Evolutionary conservation across 2,329 filamentous ascomycete species (phyloP).

Genomic region (Talaromyces sp.): DNA sequence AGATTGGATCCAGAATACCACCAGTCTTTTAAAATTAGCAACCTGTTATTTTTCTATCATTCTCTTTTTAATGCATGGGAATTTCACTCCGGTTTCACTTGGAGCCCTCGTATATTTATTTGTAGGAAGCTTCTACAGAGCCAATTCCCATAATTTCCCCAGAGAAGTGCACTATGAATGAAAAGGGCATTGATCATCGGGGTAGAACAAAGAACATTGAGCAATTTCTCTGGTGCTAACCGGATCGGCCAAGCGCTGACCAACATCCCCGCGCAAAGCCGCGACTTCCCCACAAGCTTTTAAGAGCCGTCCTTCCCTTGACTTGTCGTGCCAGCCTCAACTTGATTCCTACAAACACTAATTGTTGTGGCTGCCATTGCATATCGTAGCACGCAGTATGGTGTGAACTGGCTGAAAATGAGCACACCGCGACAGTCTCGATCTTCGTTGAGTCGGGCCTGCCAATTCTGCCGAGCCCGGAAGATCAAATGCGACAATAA

Average conservation of each 20-base stretch:
- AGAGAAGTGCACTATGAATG: neutral
- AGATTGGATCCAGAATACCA: neutral
- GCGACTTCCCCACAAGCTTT: neutral
- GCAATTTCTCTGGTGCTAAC: neutral
- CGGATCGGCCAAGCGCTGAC: neutral
- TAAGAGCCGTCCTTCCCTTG: neutral
- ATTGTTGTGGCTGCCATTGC: neutral
- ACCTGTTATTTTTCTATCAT: neutral
- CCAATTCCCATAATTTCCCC: neutral
- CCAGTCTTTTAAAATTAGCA: neutral
- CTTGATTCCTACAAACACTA: neutral
- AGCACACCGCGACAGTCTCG: neutral
- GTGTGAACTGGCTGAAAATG: neutral
- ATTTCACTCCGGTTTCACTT: neutral
- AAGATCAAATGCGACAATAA: conserved; percentile 33
- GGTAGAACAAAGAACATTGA: neutral
- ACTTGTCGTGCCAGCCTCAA: neutral
- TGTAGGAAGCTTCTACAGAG: neutral
- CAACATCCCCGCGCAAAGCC: no score
- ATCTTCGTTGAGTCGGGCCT: conserved; percentile 17
- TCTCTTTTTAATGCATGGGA: neutral
- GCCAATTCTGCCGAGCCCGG: conserved; percentile 31
- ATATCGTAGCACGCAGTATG: neutral
- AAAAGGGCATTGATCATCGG: neutral
- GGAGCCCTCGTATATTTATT: neutral